A percentile compares a stretch with the other conserved stretches of the same genome.
These are phyloP conservation scores for Stentor roeselii DNA, from an alignment of 73 alveolate genomes.

Conservation along the genomic window DNA sequence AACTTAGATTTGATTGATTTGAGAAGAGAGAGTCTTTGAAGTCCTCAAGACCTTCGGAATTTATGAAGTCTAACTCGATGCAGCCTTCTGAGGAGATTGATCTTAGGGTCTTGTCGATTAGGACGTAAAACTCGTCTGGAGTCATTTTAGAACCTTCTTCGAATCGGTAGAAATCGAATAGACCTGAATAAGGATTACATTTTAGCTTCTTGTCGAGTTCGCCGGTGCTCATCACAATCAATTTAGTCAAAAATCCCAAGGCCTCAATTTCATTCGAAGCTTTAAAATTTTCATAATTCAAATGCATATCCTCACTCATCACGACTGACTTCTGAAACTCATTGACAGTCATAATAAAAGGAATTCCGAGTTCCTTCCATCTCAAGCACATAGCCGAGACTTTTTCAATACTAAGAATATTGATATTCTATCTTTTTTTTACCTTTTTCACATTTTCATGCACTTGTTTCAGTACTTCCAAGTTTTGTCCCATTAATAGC, in stretches of 20 bases:
- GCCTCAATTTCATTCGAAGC: constrained; percentile 24
- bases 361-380: constrained; percentile 27
- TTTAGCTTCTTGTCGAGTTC: not conserved
- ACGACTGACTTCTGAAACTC: constrained; percentile 2
- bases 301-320: constrained; percentile 4
- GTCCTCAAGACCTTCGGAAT: constrained; percentile 18
- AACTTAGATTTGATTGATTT: not conserved
- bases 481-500: not conserved
- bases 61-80: not conserved
- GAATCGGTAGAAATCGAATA: constrained; percentile 16
- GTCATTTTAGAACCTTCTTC: not conserved
- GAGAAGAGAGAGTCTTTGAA: constrained; percentile 14
- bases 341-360: not conserved
- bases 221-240: constrained; percentile 15
- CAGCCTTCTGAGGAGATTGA: not conserved
- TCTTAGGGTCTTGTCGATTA: not conserved
- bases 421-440: not conserved
- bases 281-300: not conserved
- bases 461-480: not conserved
- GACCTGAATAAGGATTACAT: not conserved
- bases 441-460: not conserved
- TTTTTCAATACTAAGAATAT: not conserved
- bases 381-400: constrained; percentile 3
- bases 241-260: not conserved
- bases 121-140: constrained; percentile 20